These are phyloP conservation scores for Posidonia australis DNA, from an alignment of 106 monocot species.

Conservation along the genomic window DNA sequence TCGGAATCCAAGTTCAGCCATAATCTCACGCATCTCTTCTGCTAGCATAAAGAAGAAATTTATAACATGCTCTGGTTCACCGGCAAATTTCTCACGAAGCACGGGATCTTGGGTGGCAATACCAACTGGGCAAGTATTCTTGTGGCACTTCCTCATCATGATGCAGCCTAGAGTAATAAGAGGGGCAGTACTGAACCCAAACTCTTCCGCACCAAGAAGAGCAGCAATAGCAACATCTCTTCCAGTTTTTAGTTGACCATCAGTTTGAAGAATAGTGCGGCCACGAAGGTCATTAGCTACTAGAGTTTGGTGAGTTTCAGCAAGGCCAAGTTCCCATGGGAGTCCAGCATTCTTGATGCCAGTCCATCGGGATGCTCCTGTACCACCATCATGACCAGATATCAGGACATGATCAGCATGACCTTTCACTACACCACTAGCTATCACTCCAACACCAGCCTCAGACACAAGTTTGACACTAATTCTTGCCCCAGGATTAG, in stretches of 20 bases:
- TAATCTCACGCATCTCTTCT: slow-evolving; percentile 92
- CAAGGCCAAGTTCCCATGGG: slow-evolving; percentile 98
- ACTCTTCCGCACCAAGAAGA: slow-evolving; percentile 98
- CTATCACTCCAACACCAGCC: slow-evolving; percentile 98
- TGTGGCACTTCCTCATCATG: slow-evolving; percentile 99
- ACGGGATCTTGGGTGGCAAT: slow-evolving; percentile 98
- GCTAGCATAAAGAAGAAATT: slow-evolving; percentile 99
- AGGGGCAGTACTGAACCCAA: slow-evolving; percentile 98
- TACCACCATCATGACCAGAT: slow-evolving; percentile 97
- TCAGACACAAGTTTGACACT: slow-evolving; percentile 98
- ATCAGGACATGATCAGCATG: slow-evolving; percentile 99
- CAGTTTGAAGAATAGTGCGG: slow-evolving; percentile 86
- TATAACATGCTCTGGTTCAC: slow-evolving; percentile 96
- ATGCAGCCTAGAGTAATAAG: slow-evolving; percentile 97
- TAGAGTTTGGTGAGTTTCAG: slow-evolving; percentile 94
- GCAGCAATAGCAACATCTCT: slow-evolving; percentile 92
- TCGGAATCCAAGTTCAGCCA: slow-evolving; percentile 83
- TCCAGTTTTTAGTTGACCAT: slow-evolving; percentile 97
- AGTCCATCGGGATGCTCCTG: slow-evolving; percentile 97
- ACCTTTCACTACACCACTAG: slow-evolving; percentile 97
- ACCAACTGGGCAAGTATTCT: slow-evolving; percentile 94
- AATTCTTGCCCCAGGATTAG: slow-evolving; percentile 87
- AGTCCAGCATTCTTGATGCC: slow-evolving; percentile 98
- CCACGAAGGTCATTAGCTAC: slow-evolving; percentile 96
- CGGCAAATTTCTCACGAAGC: slow-evolving; percentile 86